Evolutionary conservation across 805 yeast genomes (phyloP).

Genomic region (Sugiyamaella marilandica): DNA sequence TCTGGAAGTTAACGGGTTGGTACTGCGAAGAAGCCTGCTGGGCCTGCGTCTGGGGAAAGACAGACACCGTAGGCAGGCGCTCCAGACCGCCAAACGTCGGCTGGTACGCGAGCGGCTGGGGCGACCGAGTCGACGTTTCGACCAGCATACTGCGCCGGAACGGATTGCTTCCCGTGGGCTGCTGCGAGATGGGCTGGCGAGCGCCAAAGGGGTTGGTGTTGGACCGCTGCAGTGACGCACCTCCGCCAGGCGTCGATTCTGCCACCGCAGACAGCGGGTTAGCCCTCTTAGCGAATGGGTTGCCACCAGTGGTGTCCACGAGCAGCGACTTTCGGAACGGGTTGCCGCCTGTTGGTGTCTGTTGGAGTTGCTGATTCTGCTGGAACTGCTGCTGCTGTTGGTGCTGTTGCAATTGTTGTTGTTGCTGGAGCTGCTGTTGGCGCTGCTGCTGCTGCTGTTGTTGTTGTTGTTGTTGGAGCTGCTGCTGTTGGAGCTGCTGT

Average conservation of each 20-base stretch:
- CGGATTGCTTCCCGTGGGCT: conserved; percentile 57
- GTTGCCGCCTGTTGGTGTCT: conserved; percentile 22
- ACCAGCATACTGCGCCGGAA: conserved; percentile 39
- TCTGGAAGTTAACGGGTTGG: conserved; percentile 16
- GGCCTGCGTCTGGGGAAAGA: conserved; percentile 60
- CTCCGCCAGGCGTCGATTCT: conserved; percentile 5
- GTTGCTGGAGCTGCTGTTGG: conserved; percentile 18
- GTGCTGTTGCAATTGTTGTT: conserved; percentile 21
- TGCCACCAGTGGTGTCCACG: conserved; percentile 5
- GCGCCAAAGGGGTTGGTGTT: conserved; percentile 9
- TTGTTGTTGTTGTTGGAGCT: conserved; percentile 17
- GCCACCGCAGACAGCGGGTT: conserved; percentile 15
- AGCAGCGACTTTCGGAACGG: conserved; percentile 21
- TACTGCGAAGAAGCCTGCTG: conserved; percentile 25
- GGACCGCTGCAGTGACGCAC: conserved; percentile 18
- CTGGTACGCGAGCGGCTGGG: conserved; percentile 36
- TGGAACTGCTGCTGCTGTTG: conserved; percentile 13
- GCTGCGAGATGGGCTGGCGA: conserved; percentile 11
- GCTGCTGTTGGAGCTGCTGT: conserved; percentile 25
- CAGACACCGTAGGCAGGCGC: conserved; percentile 57
- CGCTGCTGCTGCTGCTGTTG: conserved; percentile 18
- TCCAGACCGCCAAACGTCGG: conserved; percentile 75
- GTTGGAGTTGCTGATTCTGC: conserved; percentile 20
- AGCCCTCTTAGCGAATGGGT: conserved; percentile 21
- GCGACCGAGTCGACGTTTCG: conserved; percentile 24